These are phyloP conservation scores for Colletotrichum higginsianum DNA, from an alignment of 2,329 filamentous ascomycete species.

Conservation along the genomic window DNA sequence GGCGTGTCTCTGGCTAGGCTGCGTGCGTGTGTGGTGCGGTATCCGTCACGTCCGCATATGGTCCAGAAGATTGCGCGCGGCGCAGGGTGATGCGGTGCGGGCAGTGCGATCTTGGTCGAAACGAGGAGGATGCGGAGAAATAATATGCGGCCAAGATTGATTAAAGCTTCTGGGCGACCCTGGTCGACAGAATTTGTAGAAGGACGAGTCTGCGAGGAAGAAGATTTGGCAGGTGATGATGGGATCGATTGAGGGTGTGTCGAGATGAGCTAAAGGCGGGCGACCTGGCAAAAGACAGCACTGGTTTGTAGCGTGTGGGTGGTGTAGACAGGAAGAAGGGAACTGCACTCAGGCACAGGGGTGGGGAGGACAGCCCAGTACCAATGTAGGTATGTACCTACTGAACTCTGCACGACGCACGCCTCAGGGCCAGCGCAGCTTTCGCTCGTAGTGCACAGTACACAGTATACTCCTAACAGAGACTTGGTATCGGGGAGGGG, in stretches of 20 bases:
- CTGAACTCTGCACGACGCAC: no score
- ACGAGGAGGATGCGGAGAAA: constrained; percentile 29
- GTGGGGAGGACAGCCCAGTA: not conserved
- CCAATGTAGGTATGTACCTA: no score
- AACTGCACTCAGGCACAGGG: not conserved
- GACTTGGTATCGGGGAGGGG: not conserved
- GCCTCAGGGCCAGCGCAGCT: no score
- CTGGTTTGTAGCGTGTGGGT: not conserved
- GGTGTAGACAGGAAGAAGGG: not conserved
- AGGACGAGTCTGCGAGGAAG: not conserved
- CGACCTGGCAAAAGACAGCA: not conserved
- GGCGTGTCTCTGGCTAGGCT: constrained; percentile 2
- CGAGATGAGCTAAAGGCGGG: not conserved
- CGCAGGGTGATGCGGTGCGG: not conserved
- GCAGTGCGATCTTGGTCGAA: constrained; percentile 1
- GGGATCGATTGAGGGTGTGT: constrained; percentile 10
- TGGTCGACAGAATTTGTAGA: constrained; percentile 6
- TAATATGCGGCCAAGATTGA: constrained; percentile 21
- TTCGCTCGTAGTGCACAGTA: not conserved
- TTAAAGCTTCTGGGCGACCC: constrained; percentile 11
- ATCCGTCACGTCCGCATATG: not conserved
- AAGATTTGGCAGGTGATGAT: constrained; percentile 21
- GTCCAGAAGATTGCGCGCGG: not conserved
- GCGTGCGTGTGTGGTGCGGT: not conserved
- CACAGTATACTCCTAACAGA: not conserved